Evolutionary conservation across 148 eudicot genomes (phyloP).

Genomic region (Cornus florida): DNA sequence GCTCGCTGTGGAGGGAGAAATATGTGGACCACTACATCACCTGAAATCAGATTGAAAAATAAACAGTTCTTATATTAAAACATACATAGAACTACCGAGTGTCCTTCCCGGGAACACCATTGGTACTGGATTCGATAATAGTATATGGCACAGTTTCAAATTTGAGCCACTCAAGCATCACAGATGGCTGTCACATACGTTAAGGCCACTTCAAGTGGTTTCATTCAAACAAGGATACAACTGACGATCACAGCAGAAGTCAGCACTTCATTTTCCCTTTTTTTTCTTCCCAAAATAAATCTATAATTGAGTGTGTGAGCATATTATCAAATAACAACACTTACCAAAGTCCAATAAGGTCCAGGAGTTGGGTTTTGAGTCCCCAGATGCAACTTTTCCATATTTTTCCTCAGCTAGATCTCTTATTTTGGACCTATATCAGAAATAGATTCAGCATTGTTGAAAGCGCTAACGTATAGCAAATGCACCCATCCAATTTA

Average conservation of each 20-base stretch:
- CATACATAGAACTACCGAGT: background rate
- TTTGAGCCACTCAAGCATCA: background rate
- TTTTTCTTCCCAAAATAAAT: background rate
- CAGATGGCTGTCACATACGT: background rate
- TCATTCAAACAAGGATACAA: too few species aligned
- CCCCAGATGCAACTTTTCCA: slow-evolving; percentile 72
- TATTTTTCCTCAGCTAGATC: slow-evolving; percentile 77
- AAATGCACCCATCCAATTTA: background rate
- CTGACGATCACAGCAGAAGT: background rate
- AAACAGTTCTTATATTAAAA: background rate
- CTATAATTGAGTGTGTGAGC: background rate
- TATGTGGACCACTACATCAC: slow-evolving; percentile 94
- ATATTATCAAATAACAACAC: slow-evolving; percentile 15
- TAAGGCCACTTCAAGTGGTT: background rate
- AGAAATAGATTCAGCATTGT: slow-evolving; percentile 3
- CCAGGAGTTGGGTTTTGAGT: slow-evolving; percentile 92
- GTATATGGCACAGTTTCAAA: background rate
- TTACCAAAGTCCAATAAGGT: slow-evolving; percentile 90
- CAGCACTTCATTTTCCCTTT: background rate
- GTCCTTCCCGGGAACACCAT: background rate
- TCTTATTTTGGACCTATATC: slow-evolving; percentile 67
- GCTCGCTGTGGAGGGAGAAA: slow-evolving; percentile 84
- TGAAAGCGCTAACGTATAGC: background rate
- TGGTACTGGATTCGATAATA: background rate
- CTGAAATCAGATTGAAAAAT: slow-evolving; percentile 31